Conservation (phyloP, 1,284 basidiomycete genomes). For the Rhodotorula sp. region DNA sequence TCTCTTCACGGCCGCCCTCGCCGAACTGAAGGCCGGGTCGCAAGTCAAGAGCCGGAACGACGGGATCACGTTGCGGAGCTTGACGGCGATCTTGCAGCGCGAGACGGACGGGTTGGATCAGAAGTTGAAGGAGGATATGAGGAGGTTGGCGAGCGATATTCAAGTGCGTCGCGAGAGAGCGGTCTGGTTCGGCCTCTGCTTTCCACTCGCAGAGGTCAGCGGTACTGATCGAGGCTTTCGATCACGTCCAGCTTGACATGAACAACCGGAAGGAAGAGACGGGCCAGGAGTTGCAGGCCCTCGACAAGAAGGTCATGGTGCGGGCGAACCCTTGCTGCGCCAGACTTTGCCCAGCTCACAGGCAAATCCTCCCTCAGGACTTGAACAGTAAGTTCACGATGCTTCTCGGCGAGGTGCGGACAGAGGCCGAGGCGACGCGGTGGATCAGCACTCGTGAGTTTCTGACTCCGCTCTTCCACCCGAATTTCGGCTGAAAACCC, state of each 20-base stretch:
- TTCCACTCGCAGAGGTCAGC: no score
- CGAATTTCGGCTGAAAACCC: no score
- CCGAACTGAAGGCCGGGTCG: slow-evolving; percentile 84
- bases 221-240: no score
- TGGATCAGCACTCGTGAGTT: slow-evolving; percentile 43
- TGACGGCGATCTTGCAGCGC: slow-evolving; percentile 72
- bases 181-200: not conserved
- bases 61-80: slow-evolving; percentile 71
- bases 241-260: slow-evolving; percentile 82
- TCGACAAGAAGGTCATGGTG: slow-evolving; percentile 87
- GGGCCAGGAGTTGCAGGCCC: slow-evolving; percentile 79
- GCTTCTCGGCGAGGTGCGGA: slow-evolving; percentile 73
- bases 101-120: slow-evolving; percentile 85
- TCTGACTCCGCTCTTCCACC: not conserved
- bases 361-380: slow-evolving; percentile 57
- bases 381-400: slow-evolving; percentile 83
- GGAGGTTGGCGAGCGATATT: slow-evolving; percentile 81
- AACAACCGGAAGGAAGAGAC: slow-evolving; percentile 91
- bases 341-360: not conserved
- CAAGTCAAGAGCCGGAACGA: slow-evolving; percentile 82
- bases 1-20: slow-evolving; percentile 87
- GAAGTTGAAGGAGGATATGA: slow-evolving; percentile 92
- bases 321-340: slow-evolving; percentile 27
- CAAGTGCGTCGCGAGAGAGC: slow-evolving; percentile 24
- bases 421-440: slow-evolving; percentile 44